Evolutionary conservation across 2,329 filamentous ascomycete species (phyloP), one percentile per base, ranked within the genome.

Genomic region (Penicillium hordei): DNA sequence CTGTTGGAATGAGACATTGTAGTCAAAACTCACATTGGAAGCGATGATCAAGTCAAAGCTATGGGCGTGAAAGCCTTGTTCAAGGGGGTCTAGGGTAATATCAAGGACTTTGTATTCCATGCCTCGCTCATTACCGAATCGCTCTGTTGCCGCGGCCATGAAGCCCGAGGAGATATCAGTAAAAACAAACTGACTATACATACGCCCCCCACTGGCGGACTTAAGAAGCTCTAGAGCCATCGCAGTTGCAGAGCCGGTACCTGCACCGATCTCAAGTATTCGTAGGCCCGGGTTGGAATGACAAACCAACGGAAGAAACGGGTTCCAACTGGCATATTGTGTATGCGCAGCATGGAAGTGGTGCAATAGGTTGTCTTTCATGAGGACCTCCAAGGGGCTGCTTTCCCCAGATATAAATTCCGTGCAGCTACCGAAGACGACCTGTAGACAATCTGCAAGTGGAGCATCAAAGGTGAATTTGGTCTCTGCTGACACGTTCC

Each of bases 121-220:
- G 9, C 34, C 27, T 5, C 46, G 33, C 25, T 57, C 40, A 25
- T 46, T 5, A 10, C 21, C 2, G 12, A 57, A 57, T 34, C 27
- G 19, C 25, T 57, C 54, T 6, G 13, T 34, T 3, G 62, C 62
- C 1, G 56, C 12, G 1, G 21, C 12, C 15, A 60, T 53, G 17
- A 60, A 63, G 0, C 52, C 58, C 0, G 56, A 51, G 1, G 60
- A 61, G 8, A 63, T 60, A 43, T 65, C 63, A n/a, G 62, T 64
- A 33, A 63, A 64, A 23, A 54, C 19, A 29, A 63, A 65, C 15
- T 51, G 33, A 0, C 56, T 51, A 25, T 60, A 65, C 21, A 53
- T 42, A 5, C 45, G 54, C 10, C 10, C 25, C 9, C n/a, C 44
- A 6, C 38, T 45, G 0, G 56, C 6, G 9, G 54, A 34, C n/a